Evolutionary conservation across 345 rosid species (phyloP).

Genomic region (Eucalyptus leucophloia): DNA sequence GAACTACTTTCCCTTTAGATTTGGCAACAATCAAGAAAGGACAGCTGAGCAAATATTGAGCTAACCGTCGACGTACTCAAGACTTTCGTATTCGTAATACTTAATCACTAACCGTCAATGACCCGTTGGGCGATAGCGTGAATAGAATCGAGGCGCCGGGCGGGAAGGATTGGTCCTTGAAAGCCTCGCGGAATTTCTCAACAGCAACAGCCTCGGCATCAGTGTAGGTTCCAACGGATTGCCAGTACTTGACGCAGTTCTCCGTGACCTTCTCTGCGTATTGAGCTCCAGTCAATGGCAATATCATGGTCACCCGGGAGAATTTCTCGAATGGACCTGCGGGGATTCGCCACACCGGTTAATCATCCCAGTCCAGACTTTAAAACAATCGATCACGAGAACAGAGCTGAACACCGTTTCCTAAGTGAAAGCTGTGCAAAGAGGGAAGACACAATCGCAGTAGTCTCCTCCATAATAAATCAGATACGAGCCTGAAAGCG

Average conservation of each 20-base stretch:
- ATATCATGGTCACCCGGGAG: not conserved
- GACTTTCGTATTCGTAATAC: not conserved
- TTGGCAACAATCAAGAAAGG: not conserved
- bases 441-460: not conserved
- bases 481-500: not conserved
- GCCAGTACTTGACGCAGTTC: slow-evolving; percentile 67
- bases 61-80: not conserved
- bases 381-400: not conserved
- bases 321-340: slow-evolving; percentile 4
- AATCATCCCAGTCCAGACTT: not conserved
- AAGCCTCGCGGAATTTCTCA: slow-evolving; percentile 35
- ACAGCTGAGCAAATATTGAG: not conserved
- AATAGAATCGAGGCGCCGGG: slow-evolving; percentile 73
- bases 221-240: slow-evolving; percentile 51
- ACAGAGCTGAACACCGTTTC: not conserved
- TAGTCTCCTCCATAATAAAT: not conserved
- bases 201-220: slow-evolving; percentile 70
- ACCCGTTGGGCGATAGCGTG: slow-evolving; percentile 37
- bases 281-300: slow-evolving; percentile 11
- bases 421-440: not conserved
- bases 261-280: slow-evolving; percentile 69
- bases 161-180: slow-evolving; percentile 51
- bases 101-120: slow-evolving; percentile 30
- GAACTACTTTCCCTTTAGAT: not conserved
- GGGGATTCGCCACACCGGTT: not conserved